These are phyloP conservation scores for Pseudonitzschia multiseries DNA, from an alignment of 108 stramenopile species.

Conservation along the genomic window DNA sequence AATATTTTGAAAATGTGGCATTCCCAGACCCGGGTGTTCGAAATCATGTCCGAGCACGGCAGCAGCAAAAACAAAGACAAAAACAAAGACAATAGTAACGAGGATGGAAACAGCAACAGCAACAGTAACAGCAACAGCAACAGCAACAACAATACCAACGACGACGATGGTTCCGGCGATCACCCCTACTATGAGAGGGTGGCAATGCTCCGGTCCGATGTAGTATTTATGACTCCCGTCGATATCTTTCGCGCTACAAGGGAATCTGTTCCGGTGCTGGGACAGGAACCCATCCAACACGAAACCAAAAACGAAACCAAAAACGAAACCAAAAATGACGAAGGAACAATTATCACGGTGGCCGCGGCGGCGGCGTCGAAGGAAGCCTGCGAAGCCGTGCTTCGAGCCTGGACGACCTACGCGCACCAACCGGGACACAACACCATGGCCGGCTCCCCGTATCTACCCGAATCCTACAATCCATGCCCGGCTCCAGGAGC, in stretches of 20 bases:
- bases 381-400: neutral
- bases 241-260: conserved; percentile 16
- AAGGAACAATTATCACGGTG: neutral
- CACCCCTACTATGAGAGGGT: conserved; percentile 28
- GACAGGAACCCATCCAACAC: neutral
- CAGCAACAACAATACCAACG: no score
- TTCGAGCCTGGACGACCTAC: neutral
- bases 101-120: no score
- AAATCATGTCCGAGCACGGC: conserved; percentile 24
- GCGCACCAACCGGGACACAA: no score
- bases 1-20: conserved; percentile 41
- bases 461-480: neutral
- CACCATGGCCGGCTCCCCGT: no score
- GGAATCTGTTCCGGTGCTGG: neutral
- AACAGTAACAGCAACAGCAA: no score
- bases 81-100: no score
- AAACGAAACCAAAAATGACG: no score
- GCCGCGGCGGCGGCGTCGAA: neutral
- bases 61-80: conserved; percentile 7
- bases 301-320: no score
- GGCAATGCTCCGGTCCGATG: conserved; percentile 44
- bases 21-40: conserved; percentile 15
- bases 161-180: no score
- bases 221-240: conserved; percentile 38
- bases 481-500: neutral